Base-by-base conservation (phyloP, 306 rosid genomes). In the Prinsepia uniflora region DNA sequence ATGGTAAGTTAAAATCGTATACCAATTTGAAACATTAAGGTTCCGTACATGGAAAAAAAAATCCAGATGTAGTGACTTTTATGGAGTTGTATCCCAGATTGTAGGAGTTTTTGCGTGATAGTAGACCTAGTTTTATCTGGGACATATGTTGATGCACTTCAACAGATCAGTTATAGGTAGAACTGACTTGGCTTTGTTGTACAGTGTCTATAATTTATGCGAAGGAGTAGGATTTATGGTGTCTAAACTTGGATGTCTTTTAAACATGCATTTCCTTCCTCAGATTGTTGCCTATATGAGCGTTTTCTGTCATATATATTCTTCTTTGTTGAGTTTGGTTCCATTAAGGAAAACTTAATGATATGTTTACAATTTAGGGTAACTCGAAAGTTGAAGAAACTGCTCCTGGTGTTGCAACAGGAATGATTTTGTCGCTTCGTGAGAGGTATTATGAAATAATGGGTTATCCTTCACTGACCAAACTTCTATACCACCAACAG, bases 371-470 rank as follows among this genome's bases (percentile, higher is more conserved):
- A 12, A 40, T 63, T 68, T 71, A 92, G 96, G 79, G 64, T 10
- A 86, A 86, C 75, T 56, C 84, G 5, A 85, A 86, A 78, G 78
- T 80, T 41, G 93, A 90, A 81, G 98, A 93, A 84, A 86, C 97
- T 71, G 92, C 92, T 75, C 90, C 96, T 40, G 96, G 96, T 7
- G 89, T 81, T 17, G 86, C 96, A 56, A 93, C 98, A 18, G 91
- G 96, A 74, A 93, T 90, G 98, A 93, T 93, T 70, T 84, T 90
- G 85, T 81, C 96, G 55, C 96, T 90, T 77, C 98, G 96, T n/a
- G 96, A 90, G 86, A 82, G 96, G 98, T 93, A 82, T 40, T 18
- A 10, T 46, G 66, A 52, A 45, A 62, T 20, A 67, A 17, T 60
- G 49, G 41, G 61, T 9, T 64, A 47, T 46, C 1, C 17, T 30